phyloP scores from a whole-genome alignment of 192 early-diverging fungal species.

The Umbelopsis sp. region DNA sequence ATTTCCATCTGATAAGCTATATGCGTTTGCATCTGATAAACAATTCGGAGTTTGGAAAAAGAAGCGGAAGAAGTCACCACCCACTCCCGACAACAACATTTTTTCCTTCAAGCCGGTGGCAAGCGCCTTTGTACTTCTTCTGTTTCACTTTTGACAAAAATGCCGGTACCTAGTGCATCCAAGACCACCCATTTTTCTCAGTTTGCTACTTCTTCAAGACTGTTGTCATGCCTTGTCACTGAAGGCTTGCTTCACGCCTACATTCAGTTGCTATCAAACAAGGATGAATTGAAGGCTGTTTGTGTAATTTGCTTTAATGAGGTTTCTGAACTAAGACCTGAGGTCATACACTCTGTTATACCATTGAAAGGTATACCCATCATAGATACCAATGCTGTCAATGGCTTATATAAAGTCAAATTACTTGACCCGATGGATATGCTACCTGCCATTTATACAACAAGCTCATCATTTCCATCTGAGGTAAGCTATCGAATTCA shows the following conservation, averaged over 20 bases:
- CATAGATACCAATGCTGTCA: slow-evolving; percentile 28
- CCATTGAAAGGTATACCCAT: slow-evolving; percentile 33
- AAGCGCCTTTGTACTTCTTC: not conserved
- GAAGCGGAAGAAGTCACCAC: slow-evolving; percentile 8
- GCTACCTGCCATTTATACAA: slow-evolving; percentile 29
- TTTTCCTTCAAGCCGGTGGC: not conserved
- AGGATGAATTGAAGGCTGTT: slow-evolving; percentile 1
- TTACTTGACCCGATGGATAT: slow-evolving; percentile 43
- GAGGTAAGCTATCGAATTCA: not conserved
- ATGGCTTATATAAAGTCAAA: slow-evolving; percentile 21
- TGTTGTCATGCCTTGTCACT: slow-evolving; percentile 58
- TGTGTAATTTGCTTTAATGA: slow-evolving; percentile 27
- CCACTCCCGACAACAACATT: not conserved
- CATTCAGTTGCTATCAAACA: slow-evolving; percentile 29
- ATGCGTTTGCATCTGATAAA: not conserved
- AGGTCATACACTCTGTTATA: slow-evolving; percentile 33
- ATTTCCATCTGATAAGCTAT: slow-evolving; percentile 13
- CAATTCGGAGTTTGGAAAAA: not conserved
- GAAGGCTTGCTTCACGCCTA: slow-evolving; percentile 53
- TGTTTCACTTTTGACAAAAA: not conserved
- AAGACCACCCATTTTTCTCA: slow-evolving; percentile 32
- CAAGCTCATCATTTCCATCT: not conserved
- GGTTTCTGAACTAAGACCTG: slow-evolving; percentile 25
- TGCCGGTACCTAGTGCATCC: slow-evolving; percentile 7
- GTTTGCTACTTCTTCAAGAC: slow-evolving; percentile 61